Conservation (phyloP, 768 basidiomycete genomes). For the Tephrocybe rancida region DNA sequence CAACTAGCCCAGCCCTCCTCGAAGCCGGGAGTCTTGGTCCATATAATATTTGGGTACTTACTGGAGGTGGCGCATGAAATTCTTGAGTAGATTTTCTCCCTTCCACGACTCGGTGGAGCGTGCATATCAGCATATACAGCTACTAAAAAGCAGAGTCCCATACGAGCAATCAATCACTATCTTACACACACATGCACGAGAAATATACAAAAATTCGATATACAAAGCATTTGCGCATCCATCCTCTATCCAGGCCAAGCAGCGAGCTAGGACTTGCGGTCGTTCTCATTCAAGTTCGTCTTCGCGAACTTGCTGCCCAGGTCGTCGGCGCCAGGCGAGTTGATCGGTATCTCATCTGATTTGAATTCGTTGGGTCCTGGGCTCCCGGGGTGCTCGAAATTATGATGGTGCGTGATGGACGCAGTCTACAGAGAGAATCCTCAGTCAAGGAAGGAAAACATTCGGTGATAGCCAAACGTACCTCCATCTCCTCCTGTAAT, state of each 20-base stretch:
- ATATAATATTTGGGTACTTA: too few species aligned
- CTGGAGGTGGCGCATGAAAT: too few species aligned
- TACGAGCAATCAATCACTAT: too few species aligned
- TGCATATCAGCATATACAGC: too few species aligned
- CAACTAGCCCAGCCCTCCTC: too few species aligned
- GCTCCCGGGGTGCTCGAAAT: slow-evolving; percentile 22
- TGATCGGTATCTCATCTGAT: slow-evolving; percentile 26
- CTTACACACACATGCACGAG: too few species aligned
- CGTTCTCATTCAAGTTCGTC: slow-evolving; percentile 26
- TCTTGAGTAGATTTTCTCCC: too few species aligned
- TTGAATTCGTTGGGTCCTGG: slow-evolving; percentile 12
- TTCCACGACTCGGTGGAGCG: too few species aligned
- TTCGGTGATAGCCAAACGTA: slow-evolving; percentile 1
- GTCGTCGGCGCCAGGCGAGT: slow-evolving; percentile 20
- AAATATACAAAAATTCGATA: background rate
- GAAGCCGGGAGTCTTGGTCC: too few species aligned
- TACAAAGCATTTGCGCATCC: background rate
- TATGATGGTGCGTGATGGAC: slow-evolving; percentile 53
- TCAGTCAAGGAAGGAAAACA: slow-evolving; percentile 12
- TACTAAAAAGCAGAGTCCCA: too few species aligned
- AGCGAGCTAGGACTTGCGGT: slow-evolving; percentile 1
- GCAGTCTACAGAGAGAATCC: slow-evolving; percentile 26
- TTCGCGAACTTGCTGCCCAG: slow-evolving; percentile 31
- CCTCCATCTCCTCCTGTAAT: slow-evolving; percentile 37
- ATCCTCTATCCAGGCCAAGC: background rate